These are phyloP conservation scores for Dillenia suffruticosa DNA, from an alignment of 164 flowering plant species.

Conservation along the genomic window DNA sequence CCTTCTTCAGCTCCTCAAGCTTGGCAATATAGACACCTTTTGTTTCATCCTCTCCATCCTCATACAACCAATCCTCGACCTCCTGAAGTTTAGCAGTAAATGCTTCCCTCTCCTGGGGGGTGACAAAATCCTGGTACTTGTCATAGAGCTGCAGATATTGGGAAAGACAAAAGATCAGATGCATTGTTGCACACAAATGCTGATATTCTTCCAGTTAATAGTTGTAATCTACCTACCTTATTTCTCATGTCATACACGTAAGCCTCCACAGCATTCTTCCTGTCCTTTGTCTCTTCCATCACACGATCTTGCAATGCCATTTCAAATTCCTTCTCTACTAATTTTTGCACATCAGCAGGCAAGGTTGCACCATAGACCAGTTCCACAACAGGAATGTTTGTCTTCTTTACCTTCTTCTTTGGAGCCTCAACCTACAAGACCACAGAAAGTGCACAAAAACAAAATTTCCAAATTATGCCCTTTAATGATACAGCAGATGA, in stretches of 20 bases:
- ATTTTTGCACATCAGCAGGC: slow-evolving; percentile 72
- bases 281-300: slow-evolving; percentile 96
- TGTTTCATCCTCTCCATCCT: slow-evolving; percentile 98
- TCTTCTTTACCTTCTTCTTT: slow-evolving; percentile 83
- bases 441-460: no score
- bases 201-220: not conserved
- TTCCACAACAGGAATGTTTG: slow-evolving; percentile 64
- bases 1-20: slow-evolving; percentile 97
- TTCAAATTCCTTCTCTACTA: slow-evolving; percentile 92
- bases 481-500: no score
- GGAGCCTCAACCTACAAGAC: slow-evolving; percentile 60
- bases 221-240: slow-evolving; percentile 38
- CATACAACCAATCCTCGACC: slow-evolving; percentile 94
- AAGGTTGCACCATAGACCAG: slow-evolving; percentile 67
- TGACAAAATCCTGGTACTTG: slow-evolving; percentile 76
- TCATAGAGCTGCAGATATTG: slow-evolving; percentile 59
- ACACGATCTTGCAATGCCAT: slow-evolving; percentile 96
- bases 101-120: slow-evolving; percentile 55
- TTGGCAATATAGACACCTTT: slow-evolving; percentile 96
- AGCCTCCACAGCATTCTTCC: slow-evolving; percentile 93
- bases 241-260: slow-evolving; percentile 98
- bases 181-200: no score
- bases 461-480: no score
- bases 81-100: slow-evolving; percentile 69
- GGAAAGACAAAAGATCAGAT: not conserved